Percentiles rank a stretch among this genome's conserved stretches.
phyloP scores from a whole-genome alignment of 805 yeast genomes.

The Myxozyma vanderwaltii region DNA sequence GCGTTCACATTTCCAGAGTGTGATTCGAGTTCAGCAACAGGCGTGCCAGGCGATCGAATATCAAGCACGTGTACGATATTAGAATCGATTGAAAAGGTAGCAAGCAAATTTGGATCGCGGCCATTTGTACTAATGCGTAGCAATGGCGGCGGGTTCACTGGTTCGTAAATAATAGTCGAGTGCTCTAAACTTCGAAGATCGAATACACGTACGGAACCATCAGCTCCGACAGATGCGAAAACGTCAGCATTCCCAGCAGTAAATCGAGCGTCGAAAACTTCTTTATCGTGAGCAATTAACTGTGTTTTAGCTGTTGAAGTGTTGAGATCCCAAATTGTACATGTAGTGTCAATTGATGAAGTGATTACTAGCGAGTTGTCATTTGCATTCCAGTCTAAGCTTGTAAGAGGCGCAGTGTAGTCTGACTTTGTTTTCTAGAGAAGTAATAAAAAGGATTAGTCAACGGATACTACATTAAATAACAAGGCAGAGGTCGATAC shows the following conservation, averaged over 20 bases:
- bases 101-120: conserved; percentile 77
- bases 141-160: conserved; percentile 54
- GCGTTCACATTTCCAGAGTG: conserved; percentile 70
- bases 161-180: conserved; percentile 90
- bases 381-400: conserved; percentile 86
- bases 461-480: not conserved
- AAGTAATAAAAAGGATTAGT: not conserved
- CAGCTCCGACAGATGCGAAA: conserved; percentile 92
- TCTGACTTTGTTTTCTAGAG: conserved; percentile 43
- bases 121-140: conserved; percentile 77
- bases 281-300: conserved; percentile 93
- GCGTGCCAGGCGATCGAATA: conserved; percentile 83
- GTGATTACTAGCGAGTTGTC: conserved; percentile 76
- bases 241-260: conserved; percentile 70
- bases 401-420: conserved; percentile 82
- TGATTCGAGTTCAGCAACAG: conserved; percentile 68
- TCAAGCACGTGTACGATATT: conserved; percentile 71
- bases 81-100: conserved; percentile 75
- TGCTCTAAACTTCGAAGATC: conserved; percentile 81
- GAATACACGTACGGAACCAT: conserved; percentile 90
- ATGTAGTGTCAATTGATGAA: conserved; percentile 91
- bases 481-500: not conserved
- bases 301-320: conserved; percentile 81
- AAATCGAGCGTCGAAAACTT: conserved; percentile 90
- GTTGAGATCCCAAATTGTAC: conserved; percentile 90